phyloP scores from a whole-genome alignment of 176 grass and related monocot genomes.

The Dendrocalamus sinicus region DNA sequence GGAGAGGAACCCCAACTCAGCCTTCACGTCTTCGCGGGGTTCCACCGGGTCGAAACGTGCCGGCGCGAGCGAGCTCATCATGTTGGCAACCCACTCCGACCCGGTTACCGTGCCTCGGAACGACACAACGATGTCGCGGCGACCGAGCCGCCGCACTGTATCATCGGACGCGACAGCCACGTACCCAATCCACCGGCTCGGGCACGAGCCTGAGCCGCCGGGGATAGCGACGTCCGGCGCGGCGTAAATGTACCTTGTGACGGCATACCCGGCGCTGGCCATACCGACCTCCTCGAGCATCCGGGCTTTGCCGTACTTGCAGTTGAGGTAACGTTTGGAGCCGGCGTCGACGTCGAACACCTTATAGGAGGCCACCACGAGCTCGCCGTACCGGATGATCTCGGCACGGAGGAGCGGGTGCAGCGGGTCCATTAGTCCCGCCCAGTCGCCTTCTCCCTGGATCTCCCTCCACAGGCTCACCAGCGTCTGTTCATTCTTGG shows the following conservation, averaged over 20 bases:
- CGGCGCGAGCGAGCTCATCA: neutral
- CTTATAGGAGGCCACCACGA: slow-evolving; percentile 62
- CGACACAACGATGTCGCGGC: neutral
- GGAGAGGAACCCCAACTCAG: neutral
- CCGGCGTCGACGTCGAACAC: slow-evolving; percentile 42
- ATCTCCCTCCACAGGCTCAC: slow-evolving; percentile 62
- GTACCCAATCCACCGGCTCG: slow-evolving; percentile 18
- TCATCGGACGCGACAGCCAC: neutral
- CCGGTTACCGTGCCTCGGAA: neutral
- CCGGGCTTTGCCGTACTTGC: slow-evolving; percentile 63
- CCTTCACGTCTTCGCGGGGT: neutral
- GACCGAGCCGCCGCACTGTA: neutral
- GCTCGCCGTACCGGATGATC: slow-evolving; percentile 67
- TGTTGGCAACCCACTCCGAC: neutral
- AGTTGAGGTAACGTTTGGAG: slow-evolving; percentile 58
- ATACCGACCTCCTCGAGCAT: slow-evolving; percentile 67
- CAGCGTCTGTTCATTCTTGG: neutral
- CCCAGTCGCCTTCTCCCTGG: slow-evolving; percentile 63
- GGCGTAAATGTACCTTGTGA: slow-evolving; percentile 72
- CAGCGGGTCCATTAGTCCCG: slow-evolving; percentile 52
- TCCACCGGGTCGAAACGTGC: neutral
- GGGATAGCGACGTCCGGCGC: slow-evolving; percentile 51
- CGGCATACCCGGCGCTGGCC: slow-evolving; percentile 50
- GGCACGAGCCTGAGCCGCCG: slow-evolving; percentile 8
- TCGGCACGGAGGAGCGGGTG: slow-evolving; percentile 61